phyloP scores from a whole-genome alignment of 495 filamentous ascomycete genomes.

The Thozetella sp. region DNA sequence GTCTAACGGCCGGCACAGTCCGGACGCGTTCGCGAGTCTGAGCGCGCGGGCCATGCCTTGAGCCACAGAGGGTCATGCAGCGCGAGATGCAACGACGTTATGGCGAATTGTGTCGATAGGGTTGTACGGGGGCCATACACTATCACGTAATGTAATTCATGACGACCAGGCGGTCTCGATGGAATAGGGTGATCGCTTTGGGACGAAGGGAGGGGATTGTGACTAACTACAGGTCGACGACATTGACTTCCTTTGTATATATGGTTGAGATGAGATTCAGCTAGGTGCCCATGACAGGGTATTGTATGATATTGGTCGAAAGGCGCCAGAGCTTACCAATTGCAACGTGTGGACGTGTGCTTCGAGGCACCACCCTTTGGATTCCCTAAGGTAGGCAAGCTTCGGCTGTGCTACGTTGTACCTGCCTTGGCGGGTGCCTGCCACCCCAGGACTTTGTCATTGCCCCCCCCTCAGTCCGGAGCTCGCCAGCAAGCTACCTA shows the following conservation, averaged over 20 bases:
- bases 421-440: no score
- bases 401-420: no score
- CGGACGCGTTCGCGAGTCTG: slow-evolving; percentile 95
- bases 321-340: neutral
- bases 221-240: neutral
- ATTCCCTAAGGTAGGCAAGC: neutral
- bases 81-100: no score
- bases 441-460: no score
- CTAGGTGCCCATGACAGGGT: neutral
- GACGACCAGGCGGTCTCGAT: neutral
- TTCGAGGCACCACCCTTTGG: neutral
- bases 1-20: slow-evolving; percentile 83
- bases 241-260: neutral
- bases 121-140: slow-evolving; percentile 1
- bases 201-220: neutral
- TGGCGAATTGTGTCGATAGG: neutral
- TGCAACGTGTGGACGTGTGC: neutral
- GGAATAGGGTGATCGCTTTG: neutral
- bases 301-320: neutral
- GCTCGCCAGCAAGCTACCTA: no score
- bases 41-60: slow-evolving; percentile 57
- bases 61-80: neutral
- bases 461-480: no score
- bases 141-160: slow-evolving; percentile 2
- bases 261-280: neutral